Percentiles rank a stretch among this genome's conserved stretches.
These are phyloP conservation scores for Spergularia azorica DNA, from an alignment of 179 eudicot species.

Conservation along the genomic window DNA sequence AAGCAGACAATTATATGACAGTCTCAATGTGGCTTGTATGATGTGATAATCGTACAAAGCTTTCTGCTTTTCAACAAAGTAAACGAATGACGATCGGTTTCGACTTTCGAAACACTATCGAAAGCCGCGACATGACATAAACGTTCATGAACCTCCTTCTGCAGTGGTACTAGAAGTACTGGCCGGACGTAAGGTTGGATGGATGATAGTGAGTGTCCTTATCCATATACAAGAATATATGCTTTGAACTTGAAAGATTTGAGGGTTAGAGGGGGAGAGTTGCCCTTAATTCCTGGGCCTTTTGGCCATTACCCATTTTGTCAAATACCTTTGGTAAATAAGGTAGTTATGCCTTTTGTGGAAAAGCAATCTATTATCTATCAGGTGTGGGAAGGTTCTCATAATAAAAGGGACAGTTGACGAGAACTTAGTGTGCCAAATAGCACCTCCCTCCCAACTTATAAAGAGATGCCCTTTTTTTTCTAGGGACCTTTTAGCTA, in stretches of 20 bases:
- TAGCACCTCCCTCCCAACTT: too few relatives aligned
- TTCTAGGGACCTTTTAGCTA: too few relatives aligned
- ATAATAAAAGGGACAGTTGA: too few relatives aligned
- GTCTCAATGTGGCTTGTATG: neutral
- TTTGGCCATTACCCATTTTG: conserved; percentile 7
- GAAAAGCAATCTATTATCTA: too few relatives aligned
- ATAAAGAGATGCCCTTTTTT: too few relatives aligned
- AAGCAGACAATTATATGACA: conserved; percentile 15
- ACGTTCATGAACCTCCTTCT: neutral
- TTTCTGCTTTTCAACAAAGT: too few relatives aligned
- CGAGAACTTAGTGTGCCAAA: too few relatives aligned
- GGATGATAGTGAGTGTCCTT: conserved; percentile 35
- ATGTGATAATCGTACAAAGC: neutral
- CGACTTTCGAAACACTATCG: neutral
- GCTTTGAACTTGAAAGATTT: neutral
- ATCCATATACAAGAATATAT: conserved; percentile 27
- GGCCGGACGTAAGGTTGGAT: conserved; percentile 5
- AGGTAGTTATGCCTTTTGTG: too few relatives aligned
- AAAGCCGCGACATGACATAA: conserved; percentile 21
- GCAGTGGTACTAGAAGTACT: conserved; percentile 2
- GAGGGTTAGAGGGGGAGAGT: neutral
- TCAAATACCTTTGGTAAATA: too few relatives aligned
- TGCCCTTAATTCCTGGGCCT: conserved; percentile 20
- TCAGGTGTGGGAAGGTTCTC: too few relatives aligned
- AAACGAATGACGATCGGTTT: neutral